Percentiles rank a stretch among this genome's conserved stretches.
phyloP scores from a whole-genome alignment of 2,329 filamentous ascomycete species.

The Periconia sp. region DNA sequence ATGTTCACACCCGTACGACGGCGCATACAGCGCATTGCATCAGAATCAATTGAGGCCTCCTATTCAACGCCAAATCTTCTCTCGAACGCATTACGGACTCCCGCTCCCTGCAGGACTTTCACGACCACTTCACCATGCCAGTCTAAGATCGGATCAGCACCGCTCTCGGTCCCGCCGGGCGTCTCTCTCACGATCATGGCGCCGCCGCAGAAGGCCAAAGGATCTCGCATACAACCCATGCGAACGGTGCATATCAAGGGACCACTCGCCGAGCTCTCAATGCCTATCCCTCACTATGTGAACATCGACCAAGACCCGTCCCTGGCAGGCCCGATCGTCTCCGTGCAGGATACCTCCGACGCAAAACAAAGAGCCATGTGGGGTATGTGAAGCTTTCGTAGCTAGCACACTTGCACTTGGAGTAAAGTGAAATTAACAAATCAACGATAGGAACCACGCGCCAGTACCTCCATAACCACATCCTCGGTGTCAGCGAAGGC shows the following conservation, averaged over 20 bases:
- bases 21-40: constrained; percentile 57
- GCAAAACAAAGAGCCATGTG: constrained; percentile 92
- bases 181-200: constrained; percentile 73
- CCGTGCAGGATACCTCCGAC: constrained; percentile 66
- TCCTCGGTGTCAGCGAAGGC: constrained; percentile 93
- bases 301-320: constrained; percentile 68
- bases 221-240: constrained; percentile 63
- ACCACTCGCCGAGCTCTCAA: constrained; percentile 75
- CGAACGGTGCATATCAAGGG: constrained; percentile 76
- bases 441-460: constrained; percentile 73
- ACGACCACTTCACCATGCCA: constrained; percentile 66
- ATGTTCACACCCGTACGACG: constrained; percentile 69
- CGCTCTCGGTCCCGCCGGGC: constrained; percentile 43
- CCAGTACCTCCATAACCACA: constrained; percentile 85
- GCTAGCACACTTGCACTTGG: neutral
- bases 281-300: constrained; percentile 79
- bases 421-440: constrained; percentile 4
- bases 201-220: constrained; percentile 61
- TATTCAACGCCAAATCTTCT: constrained; percentile 71
- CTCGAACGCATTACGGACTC: constrained; percentile 66
- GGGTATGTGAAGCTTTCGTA: constrained; percentile 61
- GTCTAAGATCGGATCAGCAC: constrained; percentile 83
- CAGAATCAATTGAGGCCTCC: constrained; percentile 44
- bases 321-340: constrained; percentile 65
- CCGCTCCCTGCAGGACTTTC: constrained; percentile 59